Conservation (phyloP, 768 basidiomycete genomes). For the Termitomyces sp. region DNA sequence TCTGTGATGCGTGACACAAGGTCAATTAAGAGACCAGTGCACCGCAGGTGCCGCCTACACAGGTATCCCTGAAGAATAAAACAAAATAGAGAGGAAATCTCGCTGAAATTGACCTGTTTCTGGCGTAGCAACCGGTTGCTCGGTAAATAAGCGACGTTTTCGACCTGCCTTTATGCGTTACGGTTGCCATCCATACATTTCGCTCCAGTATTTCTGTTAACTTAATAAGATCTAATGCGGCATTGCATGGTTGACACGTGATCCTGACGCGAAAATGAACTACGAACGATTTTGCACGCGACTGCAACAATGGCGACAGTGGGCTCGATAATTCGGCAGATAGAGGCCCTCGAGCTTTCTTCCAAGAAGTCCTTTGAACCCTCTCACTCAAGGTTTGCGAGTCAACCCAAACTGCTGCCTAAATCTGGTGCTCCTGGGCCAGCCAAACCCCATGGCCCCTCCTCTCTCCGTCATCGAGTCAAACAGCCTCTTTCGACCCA, state of each 20-base stretch:
- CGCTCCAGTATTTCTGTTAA: too few relatives aligned
- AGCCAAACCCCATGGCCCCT: slow-evolving; percentile 32
- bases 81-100: too few relatives aligned
- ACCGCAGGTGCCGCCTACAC: too few relatives aligned
- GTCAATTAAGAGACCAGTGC: too few relatives aligned
- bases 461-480: slow-evolving; percentile 36
- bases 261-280: slow-evolving; percentile 6
- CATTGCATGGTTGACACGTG: slow-evolving; percentile 6
- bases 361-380: slow-evolving; percentile 34
- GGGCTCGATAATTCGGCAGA: slow-evolving; percentile 60
- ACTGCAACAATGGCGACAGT: slow-evolving; percentile 34
- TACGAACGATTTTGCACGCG: neutral
- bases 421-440: slow-evolving; percentile 57
- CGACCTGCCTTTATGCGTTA: too few relatives aligned
- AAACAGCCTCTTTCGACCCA: slow-evolving; percentile 14
- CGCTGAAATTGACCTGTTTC: too few relatives aligned
- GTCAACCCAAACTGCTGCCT: slow-evolving; percentile 63
- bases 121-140: too few relatives aligned
- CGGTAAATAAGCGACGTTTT: too few relatives aligned
- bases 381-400: slow-evolving; percentile 45
- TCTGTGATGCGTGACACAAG: too few relatives aligned
- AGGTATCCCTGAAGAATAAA: too few relatives aligned
- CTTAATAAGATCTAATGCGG: too few relatives aligned
- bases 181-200: too few relatives aligned
- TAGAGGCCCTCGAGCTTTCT: slow-evolving; percentile 65